Evolutionary conservation across 208 protist species (phyloP).

Genomic region (Crithidia brevicula): DNA sequence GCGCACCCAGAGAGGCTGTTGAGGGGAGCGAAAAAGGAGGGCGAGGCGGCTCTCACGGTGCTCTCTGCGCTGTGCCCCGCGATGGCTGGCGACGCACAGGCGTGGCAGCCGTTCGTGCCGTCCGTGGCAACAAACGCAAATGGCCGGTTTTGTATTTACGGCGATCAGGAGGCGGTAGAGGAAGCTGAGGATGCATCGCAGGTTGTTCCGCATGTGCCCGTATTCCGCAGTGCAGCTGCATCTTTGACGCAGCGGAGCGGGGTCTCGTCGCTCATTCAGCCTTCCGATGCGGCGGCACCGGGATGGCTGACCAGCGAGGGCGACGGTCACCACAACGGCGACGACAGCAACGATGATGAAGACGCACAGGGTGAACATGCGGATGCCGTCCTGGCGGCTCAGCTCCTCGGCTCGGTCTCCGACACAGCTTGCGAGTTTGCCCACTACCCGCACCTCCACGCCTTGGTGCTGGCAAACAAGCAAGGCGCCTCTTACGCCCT

Average conservation of each 20-base stretch:
- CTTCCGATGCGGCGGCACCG: conserved; percentile 17
- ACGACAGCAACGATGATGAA: neutral
- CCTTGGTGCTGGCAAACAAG: conserved; percentile 47
- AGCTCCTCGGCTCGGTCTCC: neutral
- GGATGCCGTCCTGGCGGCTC: conserved; percentile 5
- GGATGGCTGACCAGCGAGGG: neutral
- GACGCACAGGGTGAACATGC: neutral
- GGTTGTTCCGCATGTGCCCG: neutral
- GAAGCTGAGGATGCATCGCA: neutral
- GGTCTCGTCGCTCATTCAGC: conserved; percentile 16
- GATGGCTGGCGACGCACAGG: conserved; percentile 6
- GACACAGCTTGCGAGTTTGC: conserved; percentile 17
- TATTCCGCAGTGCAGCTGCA: neutral
- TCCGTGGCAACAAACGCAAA: neutral
- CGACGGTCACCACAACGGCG: neutral
- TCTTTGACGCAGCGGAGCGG: neutral
- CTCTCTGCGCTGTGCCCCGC: conserved; percentile 10
- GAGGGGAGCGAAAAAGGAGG: no score
- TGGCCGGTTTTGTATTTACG: neutral
- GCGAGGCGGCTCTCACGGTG: neutral
- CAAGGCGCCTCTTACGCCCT: conserved; percentile 33
- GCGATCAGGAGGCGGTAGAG: neutral
- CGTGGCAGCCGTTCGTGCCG: conserved; percentile 14
- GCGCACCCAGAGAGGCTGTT: no score
- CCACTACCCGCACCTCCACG: conserved; percentile 36